Base-by-base conservation (phyloP, 208 protist genomes). In the Leishmania guyanensis region DNA sequence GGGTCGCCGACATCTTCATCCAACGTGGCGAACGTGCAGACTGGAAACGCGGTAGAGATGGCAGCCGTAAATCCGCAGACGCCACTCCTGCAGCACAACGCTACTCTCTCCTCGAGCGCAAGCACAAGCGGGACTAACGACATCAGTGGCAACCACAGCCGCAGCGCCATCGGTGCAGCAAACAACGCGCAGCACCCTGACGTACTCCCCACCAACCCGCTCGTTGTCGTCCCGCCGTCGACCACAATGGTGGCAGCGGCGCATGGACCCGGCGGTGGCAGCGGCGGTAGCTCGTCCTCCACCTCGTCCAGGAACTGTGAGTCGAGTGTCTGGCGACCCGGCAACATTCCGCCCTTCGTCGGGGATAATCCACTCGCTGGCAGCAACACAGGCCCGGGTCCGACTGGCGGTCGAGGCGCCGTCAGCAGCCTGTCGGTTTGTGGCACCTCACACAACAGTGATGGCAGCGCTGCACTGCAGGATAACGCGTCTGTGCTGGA, bases 321-420 rank as follows among this genome's bases (percentile, higher is more conserved):
- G 62, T 54, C 75, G n/a, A 71, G 16, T 33, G 51, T 43, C 29
- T 51, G n/a, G 0, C 82, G 72, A 16, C 82, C 65, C 51, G 29
- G 43, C 60, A 79, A 46, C 48, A 6, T 75, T 14, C 39, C 77
- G 1, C 12, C 76, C 77, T 82, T 43, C 5, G 62, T 58, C 33
- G 68, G 78, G 53, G 82, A 81, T 72, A 85, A 85, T 72, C 82
- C 82, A 20, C 82, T 85, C 5, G 82, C 33, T 69, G 66, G 66
- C 9, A n/a, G 43, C 39, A 48, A 12, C 17, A 50, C 29, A 9
- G 39, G 39, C n/a, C 39, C 36, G 39, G 20, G 5, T 46, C 3
- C 39, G 39, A 26, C 17, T 20, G 53, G 53, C 54, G 54, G 16
- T 36, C 20, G 39, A 71, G 33, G 66, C 50, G 70, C 48, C 74